Percentiles rank a stretch among this genome's conserved stretches.
phyloP scores from a whole-genome alignment of 495 filamentous ascomycete genomes.

The Sordaria brevicollis region DNA sequence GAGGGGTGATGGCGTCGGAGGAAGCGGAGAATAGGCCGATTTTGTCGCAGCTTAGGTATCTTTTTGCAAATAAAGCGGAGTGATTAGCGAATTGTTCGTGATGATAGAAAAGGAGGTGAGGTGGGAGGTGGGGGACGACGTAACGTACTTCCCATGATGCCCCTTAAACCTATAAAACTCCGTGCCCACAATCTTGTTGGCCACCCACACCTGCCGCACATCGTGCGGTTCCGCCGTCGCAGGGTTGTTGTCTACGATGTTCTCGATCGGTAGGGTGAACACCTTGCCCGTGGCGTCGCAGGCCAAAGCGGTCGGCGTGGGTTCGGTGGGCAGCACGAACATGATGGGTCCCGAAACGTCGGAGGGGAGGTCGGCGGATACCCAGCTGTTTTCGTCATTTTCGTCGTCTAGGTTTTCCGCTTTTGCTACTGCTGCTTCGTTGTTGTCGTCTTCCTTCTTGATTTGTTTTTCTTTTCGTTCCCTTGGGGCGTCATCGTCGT shows the following conservation, averaged over 20 bases:
- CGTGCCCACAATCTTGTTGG: conserved; percentile 71
- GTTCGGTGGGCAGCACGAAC: conserved; percentile 60
- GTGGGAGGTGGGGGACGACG: background rate
- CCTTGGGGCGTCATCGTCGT: conserved; percentile 26
- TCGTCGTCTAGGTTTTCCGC: conserved; percentile 45
- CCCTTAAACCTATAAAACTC: conserved; percentile 77
- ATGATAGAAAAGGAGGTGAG: background rate
- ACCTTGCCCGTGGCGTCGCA: conserved; percentile 78
- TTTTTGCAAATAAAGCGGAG: conserved; percentile 9
- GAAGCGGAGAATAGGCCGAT: conserved; percentile 68
- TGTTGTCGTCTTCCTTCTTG: conserved; percentile 26
- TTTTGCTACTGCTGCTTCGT: conserved; percentile 21
- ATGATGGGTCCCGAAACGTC: conserved; percentile 83
- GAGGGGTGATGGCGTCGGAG: conserved; percentile 66
- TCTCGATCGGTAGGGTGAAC: conserved; percentile 69
- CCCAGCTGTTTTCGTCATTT: conserved; percentile 75
- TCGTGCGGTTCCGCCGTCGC: conserved; percentile 83
- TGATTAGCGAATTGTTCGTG: background rate
- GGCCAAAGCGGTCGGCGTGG: conserved; percentile 62
- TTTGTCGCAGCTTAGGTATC: conserved; percentile 72
- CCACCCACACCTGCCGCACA: conserved; percentile 91
- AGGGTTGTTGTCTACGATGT: conserved; percentile 70
- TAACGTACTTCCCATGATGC: conserved; percentile 71
- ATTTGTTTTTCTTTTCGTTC: background rate
- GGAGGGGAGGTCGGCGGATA: conserved; percentile 61